Evolutionary conservation across 169 alveolate species (phyloP).

Genomic region (Perkinsus chesapeaki): DNA sequence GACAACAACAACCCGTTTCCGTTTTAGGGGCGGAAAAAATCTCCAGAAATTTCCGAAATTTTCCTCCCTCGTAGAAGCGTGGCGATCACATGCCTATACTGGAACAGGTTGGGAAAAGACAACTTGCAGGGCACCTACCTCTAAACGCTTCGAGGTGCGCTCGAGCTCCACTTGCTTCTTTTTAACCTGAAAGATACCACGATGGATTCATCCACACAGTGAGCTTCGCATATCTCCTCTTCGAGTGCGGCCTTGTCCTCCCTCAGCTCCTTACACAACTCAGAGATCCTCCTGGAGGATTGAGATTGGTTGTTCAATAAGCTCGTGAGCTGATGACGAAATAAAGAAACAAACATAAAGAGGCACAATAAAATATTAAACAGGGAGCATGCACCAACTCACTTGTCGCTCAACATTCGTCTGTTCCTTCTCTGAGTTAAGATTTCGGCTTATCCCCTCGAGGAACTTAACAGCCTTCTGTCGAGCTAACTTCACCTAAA

Average conservation of each 20-base stretch:
- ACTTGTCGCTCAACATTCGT: slow-evolving; percentile 57
- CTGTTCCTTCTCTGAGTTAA: slow-evolving; percentile 53
- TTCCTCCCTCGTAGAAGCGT: too few species aligned
- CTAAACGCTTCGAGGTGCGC: slow-evolving; percentile 58
- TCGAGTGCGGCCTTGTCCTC: slow-evolving; percentile 52
- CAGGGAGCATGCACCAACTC: neutral
- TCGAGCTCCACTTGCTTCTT: slow-evolving; percentile 53
- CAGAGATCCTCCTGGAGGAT: slow-evolving; percentile 52
- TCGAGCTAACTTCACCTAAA: slow-evolving; percentile 24
- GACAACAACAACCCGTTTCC: too few species aligned
- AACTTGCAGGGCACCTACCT: neutral
- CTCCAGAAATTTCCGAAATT: too few species aligned
- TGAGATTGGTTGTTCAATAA: slow-evolving; percentile 55
- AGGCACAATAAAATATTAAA: neutral
- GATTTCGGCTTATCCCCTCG: slow-evolving; percentile 55
- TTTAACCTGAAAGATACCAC: slow-evolving; percentile 15
- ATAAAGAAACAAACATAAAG: too few species aligned
- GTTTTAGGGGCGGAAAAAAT: too few species aligned
- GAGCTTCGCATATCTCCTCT: slow-evolving; percentile 24
- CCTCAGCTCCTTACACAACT: slow-evolving; percentile 57
- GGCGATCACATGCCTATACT: too few species aligned
- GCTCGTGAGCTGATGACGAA: slow-evolving; percentile 26
- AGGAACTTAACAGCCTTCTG: slow-evolving; percentile 62
- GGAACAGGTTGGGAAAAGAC: too few species aligned
- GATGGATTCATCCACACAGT: neutral